A percentile compares a stretch with the other conserved stretches of the same genome.
Conservation (phyloP, 140 eudicot genomes). For the Anethum foeniculum region DNA sequence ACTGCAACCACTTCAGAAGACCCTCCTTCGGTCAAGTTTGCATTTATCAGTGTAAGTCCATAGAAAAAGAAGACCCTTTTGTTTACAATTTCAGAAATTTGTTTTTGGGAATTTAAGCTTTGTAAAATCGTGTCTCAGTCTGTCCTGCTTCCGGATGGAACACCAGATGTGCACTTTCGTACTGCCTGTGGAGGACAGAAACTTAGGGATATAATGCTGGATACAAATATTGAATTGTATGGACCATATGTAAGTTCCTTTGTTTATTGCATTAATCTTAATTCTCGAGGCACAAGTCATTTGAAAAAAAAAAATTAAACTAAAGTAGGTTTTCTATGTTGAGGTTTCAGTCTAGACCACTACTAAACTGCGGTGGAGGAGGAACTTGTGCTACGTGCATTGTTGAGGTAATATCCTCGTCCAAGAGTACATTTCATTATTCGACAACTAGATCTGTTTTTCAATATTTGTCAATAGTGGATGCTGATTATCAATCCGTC, state of each 20-base stretch:
- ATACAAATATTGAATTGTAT: constrained; percentile 64
- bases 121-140: constrained; percentile 35
- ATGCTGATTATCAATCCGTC: background rate
- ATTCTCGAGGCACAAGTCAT: background rate
- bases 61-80: background rate
- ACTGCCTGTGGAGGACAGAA: constrained; percentile 75
- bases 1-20: constrained; percentile 33
- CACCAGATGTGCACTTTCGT: constrained; percentile 77
- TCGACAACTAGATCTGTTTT: background rate
- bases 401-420: constrained; percentile 56
- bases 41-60: constrained; percentile 63
- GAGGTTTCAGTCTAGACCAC: constrained; percentile 54
- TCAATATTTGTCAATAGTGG: background rate
- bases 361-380: constrained; percentile 85
- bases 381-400: constrained; percentile 92
- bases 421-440: background rate
- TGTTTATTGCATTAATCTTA: background rate
- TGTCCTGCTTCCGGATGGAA: constrained; percentile 90
- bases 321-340: background rate
- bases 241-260: constrained; percentile 81
- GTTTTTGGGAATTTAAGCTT: background rate
- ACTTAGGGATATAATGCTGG: constrained; percentile 85
- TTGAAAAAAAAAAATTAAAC: background rate
- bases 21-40: constrained; percentile 51
- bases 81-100: background rate